Conservation (phyloP, 768 basidiomycete genomes). For the Mycena floridula region DNA sequence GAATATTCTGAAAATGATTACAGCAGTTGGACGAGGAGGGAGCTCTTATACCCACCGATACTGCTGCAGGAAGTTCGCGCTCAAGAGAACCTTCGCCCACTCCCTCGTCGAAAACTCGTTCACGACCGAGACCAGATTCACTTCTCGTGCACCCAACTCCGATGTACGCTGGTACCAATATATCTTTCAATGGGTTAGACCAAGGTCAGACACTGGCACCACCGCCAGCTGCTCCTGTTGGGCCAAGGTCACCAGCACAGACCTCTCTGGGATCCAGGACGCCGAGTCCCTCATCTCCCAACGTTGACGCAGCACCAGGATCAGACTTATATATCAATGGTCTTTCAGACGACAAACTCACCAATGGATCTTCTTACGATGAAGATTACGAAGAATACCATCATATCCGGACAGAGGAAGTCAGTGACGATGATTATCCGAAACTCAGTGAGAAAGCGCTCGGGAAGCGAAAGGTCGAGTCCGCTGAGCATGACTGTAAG, state of each 20-base stretch:
- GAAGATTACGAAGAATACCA: background rate
- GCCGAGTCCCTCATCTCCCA: constrained; percentile 1
- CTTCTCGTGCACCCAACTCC: constrained; percentile 1
- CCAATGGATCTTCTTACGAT: background rate
- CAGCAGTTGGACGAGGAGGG: background rate
- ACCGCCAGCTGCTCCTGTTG: constrained; percentile 63
- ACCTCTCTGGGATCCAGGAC: constrained; percentile 20
- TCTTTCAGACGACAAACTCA: background rate
- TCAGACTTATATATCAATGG: background rate
- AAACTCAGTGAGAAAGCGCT: constrained; percentile 83
- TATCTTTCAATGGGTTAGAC: background rate
- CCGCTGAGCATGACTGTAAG: constrained; percentile 45
- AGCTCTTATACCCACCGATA: background rate
- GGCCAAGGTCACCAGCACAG: constrained; percentile 60
- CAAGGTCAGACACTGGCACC: constrained; percentile 39
- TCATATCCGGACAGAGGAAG: constrained; percentile 3
- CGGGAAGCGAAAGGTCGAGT: constrained; percentile 71
- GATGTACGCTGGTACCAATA: background rate
- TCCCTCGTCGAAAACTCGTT: constrained; percentile 10
- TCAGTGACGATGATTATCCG: constrained; percentile 25
- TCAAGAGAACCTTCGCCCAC: constrained; percentile 7
- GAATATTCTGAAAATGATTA: constrained; percentile 1
- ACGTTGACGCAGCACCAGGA: background rate
- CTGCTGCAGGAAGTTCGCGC: background rate
- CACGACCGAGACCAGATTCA: background rate